Percentiles rank a stretch among this genome's conserved stretches.
Conservation (phyloP, 257 asterid species). For the Anisodus acutangulus region DNA sequence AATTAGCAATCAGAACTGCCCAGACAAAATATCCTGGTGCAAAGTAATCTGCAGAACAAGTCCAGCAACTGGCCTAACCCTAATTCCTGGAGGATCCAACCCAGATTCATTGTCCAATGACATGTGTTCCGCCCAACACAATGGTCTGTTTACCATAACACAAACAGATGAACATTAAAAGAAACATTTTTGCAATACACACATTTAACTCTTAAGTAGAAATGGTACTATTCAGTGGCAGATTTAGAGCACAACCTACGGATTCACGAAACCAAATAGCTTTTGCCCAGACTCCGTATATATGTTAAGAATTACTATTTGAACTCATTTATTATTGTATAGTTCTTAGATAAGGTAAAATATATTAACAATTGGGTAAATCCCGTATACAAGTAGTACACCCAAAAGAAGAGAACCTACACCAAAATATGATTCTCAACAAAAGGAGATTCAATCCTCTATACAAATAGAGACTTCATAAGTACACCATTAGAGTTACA, state of each 20-base stretch:
- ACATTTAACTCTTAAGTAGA: background rate
- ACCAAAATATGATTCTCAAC: no score
- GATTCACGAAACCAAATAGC: no score
- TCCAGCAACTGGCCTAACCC: conserved; percentile 90
- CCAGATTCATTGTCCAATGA: conserved; percentile 91
- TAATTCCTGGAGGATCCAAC: conserved; percentile 83
- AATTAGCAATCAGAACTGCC: conserved; percentile 91
- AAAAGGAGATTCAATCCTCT: no score
- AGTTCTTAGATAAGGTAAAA: no score
- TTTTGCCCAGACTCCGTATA: no score
- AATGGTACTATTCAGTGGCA: background rate
- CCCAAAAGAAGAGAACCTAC: no score
- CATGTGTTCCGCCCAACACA: conserved; percentile 98
- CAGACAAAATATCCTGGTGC: conserved; percentile 96
- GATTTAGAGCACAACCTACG: background rate
- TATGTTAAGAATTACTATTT: no score
- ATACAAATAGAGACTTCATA: no score
- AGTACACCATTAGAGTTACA: no score
- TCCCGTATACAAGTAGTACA: no score
- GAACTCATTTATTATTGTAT: no score
- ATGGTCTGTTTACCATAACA: conserved; percentile 59
- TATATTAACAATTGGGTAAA: no score
- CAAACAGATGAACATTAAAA: background rate
- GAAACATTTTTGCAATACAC: background rate
- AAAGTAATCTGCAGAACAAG: conserved; percentile 96